Conservation (phyloP, 345 rosid species). For the Melaleuca quinquenervia region DNA sequence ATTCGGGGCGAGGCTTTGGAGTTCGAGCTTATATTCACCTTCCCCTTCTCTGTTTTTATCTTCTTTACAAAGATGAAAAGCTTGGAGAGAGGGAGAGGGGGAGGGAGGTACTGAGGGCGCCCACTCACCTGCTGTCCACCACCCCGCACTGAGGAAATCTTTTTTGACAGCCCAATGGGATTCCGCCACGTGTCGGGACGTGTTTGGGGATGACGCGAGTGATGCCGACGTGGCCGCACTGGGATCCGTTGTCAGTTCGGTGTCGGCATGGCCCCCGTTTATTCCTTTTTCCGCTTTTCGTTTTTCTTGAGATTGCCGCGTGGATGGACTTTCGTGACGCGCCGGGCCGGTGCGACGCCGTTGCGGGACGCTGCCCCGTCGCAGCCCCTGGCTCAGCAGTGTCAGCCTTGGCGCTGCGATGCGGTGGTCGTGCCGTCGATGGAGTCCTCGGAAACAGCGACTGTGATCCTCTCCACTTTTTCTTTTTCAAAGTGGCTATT, state of each 20-base stretch:
- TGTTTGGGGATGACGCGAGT: neutral
- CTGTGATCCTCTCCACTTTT: neutral
- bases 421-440: neutral
- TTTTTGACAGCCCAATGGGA: neutral
- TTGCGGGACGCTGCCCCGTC: neutral
- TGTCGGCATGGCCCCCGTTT: neutral
- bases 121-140: neutral
- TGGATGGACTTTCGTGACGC: neutral
- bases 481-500: neutral
- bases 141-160: neutral
- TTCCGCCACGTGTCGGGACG: neutral
- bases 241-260: neutral
- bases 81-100: no score
- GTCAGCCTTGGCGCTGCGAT: neutral
- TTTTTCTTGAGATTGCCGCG: neutral
- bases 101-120: neutral
- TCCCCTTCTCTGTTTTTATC: neutral
- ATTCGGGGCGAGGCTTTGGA: neutral
- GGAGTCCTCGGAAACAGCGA: neutral
- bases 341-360: neutral
- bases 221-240: neutral
- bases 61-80: neutral
- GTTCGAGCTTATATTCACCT: neutral
- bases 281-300: neutral
- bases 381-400: no score